These are phyloP conservation scores for Adansonia gregorii DNA, from an alignment of 441 rosid species.

Conservation along the genomic window DNA sequence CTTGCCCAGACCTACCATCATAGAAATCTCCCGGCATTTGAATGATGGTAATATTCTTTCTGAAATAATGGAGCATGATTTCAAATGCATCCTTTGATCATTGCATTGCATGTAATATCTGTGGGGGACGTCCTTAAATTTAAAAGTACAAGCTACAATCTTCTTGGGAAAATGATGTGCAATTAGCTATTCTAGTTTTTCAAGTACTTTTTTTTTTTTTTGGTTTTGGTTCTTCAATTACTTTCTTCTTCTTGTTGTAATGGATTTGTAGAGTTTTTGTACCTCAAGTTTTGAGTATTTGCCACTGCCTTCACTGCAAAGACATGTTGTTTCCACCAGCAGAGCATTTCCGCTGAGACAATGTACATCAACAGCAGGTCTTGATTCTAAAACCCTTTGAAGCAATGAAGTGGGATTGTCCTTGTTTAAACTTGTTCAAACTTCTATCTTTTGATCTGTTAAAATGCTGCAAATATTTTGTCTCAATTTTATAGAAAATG, in stretches of 20 bases:
- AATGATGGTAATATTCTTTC: conserved; percentile 34
- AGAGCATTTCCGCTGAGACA: neutral
- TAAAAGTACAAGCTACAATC: conserved; percentile 8
- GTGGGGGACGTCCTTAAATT: conserved; percentile 26
- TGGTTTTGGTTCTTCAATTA: neutral
- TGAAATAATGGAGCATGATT: conserved; percentile 29
- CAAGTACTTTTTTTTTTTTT: neutral
- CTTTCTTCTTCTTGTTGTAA: neutral
- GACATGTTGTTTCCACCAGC: conserved; percentile 16
- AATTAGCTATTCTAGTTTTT: conserved; percentile 24
- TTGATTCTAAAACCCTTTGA: neutral
- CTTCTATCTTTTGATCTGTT: neutral
- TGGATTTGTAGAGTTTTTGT: conserved; percentile 35
- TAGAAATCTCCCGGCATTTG: conserved; percentile 14
- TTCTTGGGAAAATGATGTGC: conserved; percentile 26
- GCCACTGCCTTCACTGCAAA: conserved; percentile 1
- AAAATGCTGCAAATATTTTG: neutral
- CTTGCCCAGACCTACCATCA: neutral
- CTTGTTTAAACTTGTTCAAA: neutral
- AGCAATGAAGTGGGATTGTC: neutral
- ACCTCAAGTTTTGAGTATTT: neutral
- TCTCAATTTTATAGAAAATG: neutral
- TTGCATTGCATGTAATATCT: conserved; percentile 19
- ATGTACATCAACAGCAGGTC: neutral
- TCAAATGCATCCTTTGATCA: conserved; percentile 25